Evolutionary conservation across 306 rosid species (phyloP).

Genomic region (Castanea crenata): DNA sequence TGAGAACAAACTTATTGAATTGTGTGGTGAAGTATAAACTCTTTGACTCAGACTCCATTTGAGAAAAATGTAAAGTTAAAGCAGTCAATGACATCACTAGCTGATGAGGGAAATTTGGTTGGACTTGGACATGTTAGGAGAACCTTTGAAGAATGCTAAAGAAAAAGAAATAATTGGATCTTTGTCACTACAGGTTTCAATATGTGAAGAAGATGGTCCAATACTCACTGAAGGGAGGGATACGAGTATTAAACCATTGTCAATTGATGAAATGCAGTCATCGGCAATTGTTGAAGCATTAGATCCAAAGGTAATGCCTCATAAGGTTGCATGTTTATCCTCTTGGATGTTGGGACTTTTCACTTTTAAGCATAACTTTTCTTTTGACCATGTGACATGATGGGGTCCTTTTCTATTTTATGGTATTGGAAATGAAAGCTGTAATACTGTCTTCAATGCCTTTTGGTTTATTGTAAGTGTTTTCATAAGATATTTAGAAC

Average conservation of each 20-base stretch:
- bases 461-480: not conserved
- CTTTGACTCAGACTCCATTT: slow-evolving; percentile 34
- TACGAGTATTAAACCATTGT: slow-evolving; percentile 26
- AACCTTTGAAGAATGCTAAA: slow-evolving; percentile 36
- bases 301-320: slow-evolving; percentile 42
- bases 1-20: slow-evolving; percentile 41
- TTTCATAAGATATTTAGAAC: not conserved
- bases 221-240: slow-evolving; percentile 28
- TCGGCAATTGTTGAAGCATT: slow-evolving; percentile 29
- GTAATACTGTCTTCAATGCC: not conserved
- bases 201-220: slow-evolving; percentile 6
- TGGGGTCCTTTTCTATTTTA: not conserved
- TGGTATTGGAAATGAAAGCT: not conserved
- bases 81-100: slow-evolving; percentile 21
- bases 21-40: slow-evolving; percentile 43
- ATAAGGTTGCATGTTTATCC: slow-evolving; percentile 2
- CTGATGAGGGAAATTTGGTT: slow-evolving; percentile 24
- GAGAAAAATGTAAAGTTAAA: slow-evolving; percentile 44
- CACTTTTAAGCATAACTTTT: not conserved
- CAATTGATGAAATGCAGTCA: slow-evolving; percentile 41
- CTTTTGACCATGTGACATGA: not conserved
- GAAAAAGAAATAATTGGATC: slow-evolving; percentile 52
- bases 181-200: slow-evolving; percentile 33
- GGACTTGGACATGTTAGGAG: slow-evolving; percentile 23
- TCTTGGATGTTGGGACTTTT: not conserved